Percentiles rank a stretch among this genome's conserved stretches.
Evolutionary conservation across 306 rosid species (phyloP).

Genomic region (Prinsepia uniflora): DNA sequence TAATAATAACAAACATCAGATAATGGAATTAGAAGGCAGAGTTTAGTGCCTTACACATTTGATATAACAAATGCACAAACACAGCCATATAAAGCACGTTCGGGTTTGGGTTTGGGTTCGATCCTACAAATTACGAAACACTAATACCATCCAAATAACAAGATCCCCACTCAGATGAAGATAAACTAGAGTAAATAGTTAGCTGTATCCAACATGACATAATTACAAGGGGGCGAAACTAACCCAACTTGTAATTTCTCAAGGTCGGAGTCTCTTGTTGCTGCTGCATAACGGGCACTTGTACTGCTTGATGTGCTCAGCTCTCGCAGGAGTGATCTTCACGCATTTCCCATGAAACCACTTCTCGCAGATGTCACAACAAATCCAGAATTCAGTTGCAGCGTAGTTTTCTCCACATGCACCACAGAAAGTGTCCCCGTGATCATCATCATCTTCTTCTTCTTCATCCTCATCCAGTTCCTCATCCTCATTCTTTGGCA

Average conservation of each 20-base stretch:
- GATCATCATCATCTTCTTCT: conserved; percentile 48
- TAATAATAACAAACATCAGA: background rate
- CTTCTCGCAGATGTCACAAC: conserved; percentile 55
- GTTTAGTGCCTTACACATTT: conserved; percentile 9
- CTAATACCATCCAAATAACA: conserved; percentile 22
- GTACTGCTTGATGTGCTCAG: conserved; percentile 63
- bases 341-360: conserved; percentile 72
- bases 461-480: conserved; percentile 41
- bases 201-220: conserved; percentile 36
- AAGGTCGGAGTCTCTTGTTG: conserved; percentile 58
- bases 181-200: conserved; percentile 35
- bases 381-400: conserved; percentile 61
- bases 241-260: conserved; percentile 28
- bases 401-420: conserved; percentile 51
- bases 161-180: conserved; percentile 23
- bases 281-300: conserved; percentile 76
- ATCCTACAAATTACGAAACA: conserved; percentile 29
- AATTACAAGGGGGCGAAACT: conserved; percentile 31
- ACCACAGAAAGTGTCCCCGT: conserved; percentile 59
- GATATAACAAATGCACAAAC: background rate
- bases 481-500: conserved; percentile 48
- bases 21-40: background rate
- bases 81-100: background rate
- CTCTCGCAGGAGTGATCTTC: conserved; percentile 61
- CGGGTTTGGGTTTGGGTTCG: background rate